These are phyloP conservation scores for Crotalaria pallida DNA, from an alignment of 306 rosid species.

Conservation along the genomic window DNA sequence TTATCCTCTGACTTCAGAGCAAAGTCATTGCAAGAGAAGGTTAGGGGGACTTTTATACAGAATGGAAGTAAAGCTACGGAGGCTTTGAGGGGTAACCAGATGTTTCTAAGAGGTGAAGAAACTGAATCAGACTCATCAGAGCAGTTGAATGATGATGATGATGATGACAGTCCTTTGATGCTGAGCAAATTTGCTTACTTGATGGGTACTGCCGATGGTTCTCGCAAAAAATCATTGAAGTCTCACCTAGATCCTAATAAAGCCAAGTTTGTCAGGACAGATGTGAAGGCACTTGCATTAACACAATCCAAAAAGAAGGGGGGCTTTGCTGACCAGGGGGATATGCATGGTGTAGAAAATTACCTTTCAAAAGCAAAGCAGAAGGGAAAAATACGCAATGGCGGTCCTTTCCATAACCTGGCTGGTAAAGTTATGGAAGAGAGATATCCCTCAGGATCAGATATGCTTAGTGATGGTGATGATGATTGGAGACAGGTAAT, in stretches of 20 bases:
- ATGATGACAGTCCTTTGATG: constrained; percentile 65
- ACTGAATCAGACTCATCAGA: constrained; percentile 97
- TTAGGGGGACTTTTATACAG: constrained; percentile 42
- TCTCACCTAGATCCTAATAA: constrained; percentile 55
- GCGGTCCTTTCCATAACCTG: constrained; percentile 38
- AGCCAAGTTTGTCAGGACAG: constrained; percentile 48
- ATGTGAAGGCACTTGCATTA: constrained; percentile 42
- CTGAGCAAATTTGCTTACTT: constrained; percentile 71
- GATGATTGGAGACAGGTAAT: constrained; percentile 39
- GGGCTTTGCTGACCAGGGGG: constrained; percentile 43
- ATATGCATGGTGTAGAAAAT: constrained; percentile 40
- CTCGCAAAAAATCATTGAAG: constrained; percentile 44
- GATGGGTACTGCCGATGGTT: constrained; percentile 48
- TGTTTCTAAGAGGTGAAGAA: constrained; percentile 57
- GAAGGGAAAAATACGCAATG: constrained; percentile 59
- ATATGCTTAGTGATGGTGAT: constrained; percentile 44
- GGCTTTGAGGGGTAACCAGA: constrained; percentile 41
- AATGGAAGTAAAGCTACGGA: constrained; percentile 51
- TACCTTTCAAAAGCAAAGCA: constrained; percentile 57
- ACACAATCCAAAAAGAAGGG: constrained; percentile 41
- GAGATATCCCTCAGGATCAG: constrained; percentile 35
- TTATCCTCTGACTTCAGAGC: constrained; percentile 52
- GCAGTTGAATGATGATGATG: constrained; percentile 73
- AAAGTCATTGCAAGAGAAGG: constrained; percentile 54
- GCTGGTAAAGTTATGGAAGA: constrained; percentile 48